Conservation (phyloP, 2,329 filamentous ascomycete species). For the Ascochyta pisi region DNA sequence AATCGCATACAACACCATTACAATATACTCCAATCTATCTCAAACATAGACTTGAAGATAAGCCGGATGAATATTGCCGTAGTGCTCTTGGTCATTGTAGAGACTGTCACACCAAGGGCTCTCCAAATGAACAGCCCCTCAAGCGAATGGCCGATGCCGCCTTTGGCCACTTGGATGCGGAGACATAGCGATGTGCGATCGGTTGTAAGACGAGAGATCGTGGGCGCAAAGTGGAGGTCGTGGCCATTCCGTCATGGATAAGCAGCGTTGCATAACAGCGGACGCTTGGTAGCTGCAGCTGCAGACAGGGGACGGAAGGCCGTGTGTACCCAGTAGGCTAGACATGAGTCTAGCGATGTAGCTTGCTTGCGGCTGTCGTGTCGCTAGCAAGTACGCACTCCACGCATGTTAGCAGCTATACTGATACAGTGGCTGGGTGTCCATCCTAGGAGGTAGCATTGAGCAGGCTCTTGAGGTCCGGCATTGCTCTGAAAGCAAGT, state of each 20-base stretch:
- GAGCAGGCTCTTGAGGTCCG: neutral
- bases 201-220: slow-evolving; percentile 6
- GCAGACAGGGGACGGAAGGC: neutral
- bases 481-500: neutral
- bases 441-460: neutral
- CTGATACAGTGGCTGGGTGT: neutral
- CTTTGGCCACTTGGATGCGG: neutral
- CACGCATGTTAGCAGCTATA: neutral
- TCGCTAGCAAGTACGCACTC: neutral
- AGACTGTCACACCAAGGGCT: neutral
- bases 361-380: neutral
- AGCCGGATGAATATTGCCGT: neutral
- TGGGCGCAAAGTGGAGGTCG: neutral
- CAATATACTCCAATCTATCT: neutral
- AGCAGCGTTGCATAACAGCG: slow-evolving; percentile 12
- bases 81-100: slow-evolving; percentile 1
- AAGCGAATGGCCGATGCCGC: neutral
- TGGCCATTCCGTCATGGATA: slow-evolving; percentile 15
- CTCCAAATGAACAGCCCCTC: neutral
- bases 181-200: slow-evolving; percentile 4
- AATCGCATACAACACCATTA: neutral
- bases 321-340: slow-evolving; percentile 1
- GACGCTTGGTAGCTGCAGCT: slow-evolving; percentile 6
- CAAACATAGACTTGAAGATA: neutral
- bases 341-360: neutral